A percentile compares a stretch with the other conserved stretches of the same genome.
Conservation (phyloP, 495 filamentous ascomycete genomes). For the Cudoniella acicularis region DNA sequence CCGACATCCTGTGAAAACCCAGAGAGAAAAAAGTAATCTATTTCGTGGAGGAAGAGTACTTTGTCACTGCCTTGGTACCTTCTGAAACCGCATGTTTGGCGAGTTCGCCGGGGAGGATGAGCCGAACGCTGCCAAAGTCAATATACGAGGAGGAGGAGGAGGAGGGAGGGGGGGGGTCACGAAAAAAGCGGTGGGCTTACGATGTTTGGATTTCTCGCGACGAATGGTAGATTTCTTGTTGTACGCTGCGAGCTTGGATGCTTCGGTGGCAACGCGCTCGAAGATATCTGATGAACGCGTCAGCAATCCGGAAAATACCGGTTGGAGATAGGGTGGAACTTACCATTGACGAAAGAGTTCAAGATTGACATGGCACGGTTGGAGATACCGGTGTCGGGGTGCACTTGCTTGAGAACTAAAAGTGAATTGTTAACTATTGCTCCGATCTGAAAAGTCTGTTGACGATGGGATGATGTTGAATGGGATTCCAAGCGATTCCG, state of each 20-base stretch:
- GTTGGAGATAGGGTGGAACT: conserved; percentile 31
- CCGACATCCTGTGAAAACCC: conserved; percentile 41
- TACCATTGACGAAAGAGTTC: conserved; percentile 99
- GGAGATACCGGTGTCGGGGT: conserved; percentile 99
- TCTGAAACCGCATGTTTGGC: conserved; percentile 99
- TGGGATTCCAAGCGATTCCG: background rate
- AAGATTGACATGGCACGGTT: conserved; percentile 99
- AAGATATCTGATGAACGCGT: conserved; percentile 77
- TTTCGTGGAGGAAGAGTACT: conserved; percentile 99
- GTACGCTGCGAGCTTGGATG: conserved; percentile 98
- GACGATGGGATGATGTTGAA: too few relatives aligned
- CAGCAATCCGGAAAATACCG: conserved; percentile 25
- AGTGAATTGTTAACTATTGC: conserved; percentile 19
- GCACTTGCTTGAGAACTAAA: conserved; percentile 98
- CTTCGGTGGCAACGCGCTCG: conserved; percentile 98
- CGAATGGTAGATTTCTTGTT: conserved; percentile 99
- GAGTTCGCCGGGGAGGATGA: conserved; percentile 96
- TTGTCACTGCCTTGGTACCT: conserved; percentile 99
- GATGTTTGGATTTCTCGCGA: conserved; percentile 99
- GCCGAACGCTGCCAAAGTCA: conserved; percentile 60
- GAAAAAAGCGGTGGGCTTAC: conserved; percentile 35
- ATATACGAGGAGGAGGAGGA: conserved; percentile 4
- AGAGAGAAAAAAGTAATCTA: conserved; percentile 55
- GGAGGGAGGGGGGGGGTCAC: too few relatives aligned
- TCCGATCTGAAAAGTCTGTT: too few relatives aligned